Evolutionary conservation across 2,329 filamentous ascomycete species (phyloP), one percentile per base, ranked within the genome.

Genomic region (Colletotrichum brevisporum): DNA sequence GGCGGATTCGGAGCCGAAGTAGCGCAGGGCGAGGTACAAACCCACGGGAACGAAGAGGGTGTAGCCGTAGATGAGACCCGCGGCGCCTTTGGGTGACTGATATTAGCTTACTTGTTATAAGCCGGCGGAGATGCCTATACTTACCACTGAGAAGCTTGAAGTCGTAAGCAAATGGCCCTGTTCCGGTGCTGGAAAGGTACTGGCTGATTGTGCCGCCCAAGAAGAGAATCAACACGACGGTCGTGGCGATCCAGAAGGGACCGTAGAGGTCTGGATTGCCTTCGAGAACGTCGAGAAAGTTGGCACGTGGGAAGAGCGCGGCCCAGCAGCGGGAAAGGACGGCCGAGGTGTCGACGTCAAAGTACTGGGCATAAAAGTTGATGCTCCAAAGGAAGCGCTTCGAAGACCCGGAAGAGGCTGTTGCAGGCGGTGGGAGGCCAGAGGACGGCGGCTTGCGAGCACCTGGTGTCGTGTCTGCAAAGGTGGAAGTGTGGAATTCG

Each of bases 221-320:
- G 82, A 99, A 99, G 39, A 99, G 83, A 69, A 99, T 98, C 72
- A 99, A 88, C 13, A 99, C 92, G 10, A 99, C 96, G 0, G 96
- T 98, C 0, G 96, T 98, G 10, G 96, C 96, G 82, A 99, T 98
- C 96, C 96, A 99, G 78, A 98, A 94, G 1, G 96, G 96, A 1
- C 95, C 95, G 84, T 99, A 99, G 41, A 99, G 84, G 78, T 99
- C 96, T 1, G 96, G 94, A 79, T 98, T 98, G 21, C 96, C 96
- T 79, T 99, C 96, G 31, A 99, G 88, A 43, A 98, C 94, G 78
- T 99, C 96, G 72, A 99, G 91, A 83, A 99, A 99, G 85, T 97
- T 98, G 67, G 92, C 92, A 71, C 94, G 91, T 53, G 96, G 96
- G 81, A 92, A 97, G 47, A 98, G 84, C n/a, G 95, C 91, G 1